A percentile compares a stretch with the other conserved stretches of the same genome.
Conservation (phyloP, 2,329 filamentous ascomycete species). For the Aspergillus spinulosporus region DNA sequence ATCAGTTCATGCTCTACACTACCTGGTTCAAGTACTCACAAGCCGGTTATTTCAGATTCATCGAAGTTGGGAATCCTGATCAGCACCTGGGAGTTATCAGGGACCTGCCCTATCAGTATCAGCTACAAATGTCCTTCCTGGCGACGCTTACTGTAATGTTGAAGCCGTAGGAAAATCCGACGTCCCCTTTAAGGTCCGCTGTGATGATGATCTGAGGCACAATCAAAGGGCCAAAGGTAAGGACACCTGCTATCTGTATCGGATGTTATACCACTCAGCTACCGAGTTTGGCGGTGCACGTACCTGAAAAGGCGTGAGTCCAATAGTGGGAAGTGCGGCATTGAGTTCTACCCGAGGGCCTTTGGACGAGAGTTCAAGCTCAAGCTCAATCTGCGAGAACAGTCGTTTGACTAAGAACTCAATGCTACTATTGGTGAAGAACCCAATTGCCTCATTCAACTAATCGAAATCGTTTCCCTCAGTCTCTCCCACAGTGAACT, state of each 20-base stretch:
- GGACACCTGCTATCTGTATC: constrained; percentile 1
- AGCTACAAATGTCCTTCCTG: neutral
- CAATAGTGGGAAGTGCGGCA: neutral
- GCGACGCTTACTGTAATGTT: neutral
- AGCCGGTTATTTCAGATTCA: constrained; percentile 1
- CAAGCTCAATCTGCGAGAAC: constrained; percentile 8
- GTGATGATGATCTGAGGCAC: neutral
- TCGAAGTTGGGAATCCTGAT: neutral
- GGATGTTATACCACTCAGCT: neutral
- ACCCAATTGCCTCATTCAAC: neutral
- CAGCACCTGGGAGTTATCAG: neutral
- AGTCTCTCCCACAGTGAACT: neutral
- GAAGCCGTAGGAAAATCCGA: constrained; percentile 7
- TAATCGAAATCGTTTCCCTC: neutral
- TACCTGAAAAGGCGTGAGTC: constrained; percentile 5
- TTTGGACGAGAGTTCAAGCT: constrained; percentile 1
- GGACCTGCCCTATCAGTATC: neutral
- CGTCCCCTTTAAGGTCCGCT: constrained; percentile 1
- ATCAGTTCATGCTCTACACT: neutral
- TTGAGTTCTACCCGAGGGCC: constrained; percentile 2
- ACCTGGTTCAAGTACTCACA: neutral
- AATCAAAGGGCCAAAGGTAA: constrained; percentile 5
- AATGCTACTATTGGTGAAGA: constrained; percentile 5
- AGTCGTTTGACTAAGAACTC: neutral
- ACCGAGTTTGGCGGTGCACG: neutral